These are phyloP conservation scores for Saturnispora bothae DNA, from an alignment of 805 yeast genomes.

Conservation along the genomic window DNA sequence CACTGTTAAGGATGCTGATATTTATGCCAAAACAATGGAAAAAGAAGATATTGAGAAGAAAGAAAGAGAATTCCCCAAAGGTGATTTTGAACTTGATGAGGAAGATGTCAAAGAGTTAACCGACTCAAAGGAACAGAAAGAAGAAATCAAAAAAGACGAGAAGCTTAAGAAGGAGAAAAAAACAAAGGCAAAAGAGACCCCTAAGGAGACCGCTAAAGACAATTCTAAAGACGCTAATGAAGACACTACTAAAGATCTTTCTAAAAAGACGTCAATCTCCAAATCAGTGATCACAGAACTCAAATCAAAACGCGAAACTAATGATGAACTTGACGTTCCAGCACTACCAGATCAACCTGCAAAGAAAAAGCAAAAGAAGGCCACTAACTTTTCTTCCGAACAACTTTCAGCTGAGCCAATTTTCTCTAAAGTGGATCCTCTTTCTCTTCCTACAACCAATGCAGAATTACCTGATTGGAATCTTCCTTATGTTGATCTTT, in stretches of 20 bases:
- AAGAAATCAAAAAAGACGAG: conserved; percentile 11
- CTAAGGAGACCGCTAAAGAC: conserved; percentile 5
- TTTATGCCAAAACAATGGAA: conserved; percentile 9
- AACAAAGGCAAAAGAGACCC: conserved; percentile 6
- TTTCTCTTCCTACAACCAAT: conserved; percentile 20
- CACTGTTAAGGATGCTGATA: conserved; percentile 29
- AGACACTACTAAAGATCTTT: neutral
- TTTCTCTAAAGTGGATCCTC: conserved; percentile 12
- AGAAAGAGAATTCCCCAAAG: conserved; percentile 18
- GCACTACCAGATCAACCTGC: conserved; percentile 4
- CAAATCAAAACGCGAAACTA: conserved; percentile 9
- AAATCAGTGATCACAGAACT: conserved; percentile 8
- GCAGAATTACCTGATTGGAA: conserved; percentile 54
- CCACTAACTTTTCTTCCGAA: conserved; percentile 9
- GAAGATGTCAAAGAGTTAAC: conserved; percentile 14
- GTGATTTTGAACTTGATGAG: conserved; percentile 17
- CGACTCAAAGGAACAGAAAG: conserved; percentile 12
- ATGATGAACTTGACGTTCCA: conserved; percentile 14
- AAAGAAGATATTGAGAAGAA: conserved; percentile 18
- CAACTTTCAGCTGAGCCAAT: conserved; percentile 11
- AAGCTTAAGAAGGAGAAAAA: conserved; percentile 4
- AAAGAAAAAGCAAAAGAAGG: conserved; percentile 8
- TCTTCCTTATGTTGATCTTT: conserved; percentile 30
- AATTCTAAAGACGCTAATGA: neutral
- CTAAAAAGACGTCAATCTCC: neutral